phyloP scores from a whole-genome alignment of 768 basidiomycete species.

The Lentinus tigrinus region DNA sequence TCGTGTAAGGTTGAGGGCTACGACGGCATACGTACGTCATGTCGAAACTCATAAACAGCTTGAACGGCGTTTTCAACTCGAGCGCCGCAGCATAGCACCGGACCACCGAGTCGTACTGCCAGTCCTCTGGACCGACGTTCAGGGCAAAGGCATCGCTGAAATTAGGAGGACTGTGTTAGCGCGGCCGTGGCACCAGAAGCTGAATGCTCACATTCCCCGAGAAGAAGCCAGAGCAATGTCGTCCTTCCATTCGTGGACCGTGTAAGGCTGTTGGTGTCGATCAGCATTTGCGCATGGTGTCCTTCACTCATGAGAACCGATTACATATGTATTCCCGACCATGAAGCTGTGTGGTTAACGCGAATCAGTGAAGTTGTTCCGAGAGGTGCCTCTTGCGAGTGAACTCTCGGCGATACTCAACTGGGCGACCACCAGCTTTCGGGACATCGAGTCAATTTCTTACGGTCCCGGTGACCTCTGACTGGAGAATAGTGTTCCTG shows the following conservation, averaged over 20 bases:
- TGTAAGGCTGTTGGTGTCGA: slow-evolving; percentile 29
- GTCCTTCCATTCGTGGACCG: slow-evolving; percentile 29
- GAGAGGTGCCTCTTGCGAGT: background rate
- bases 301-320: background rate
- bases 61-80: slow-evolving; percentile 35
- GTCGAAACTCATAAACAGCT: slow-evolving; percentile 38
- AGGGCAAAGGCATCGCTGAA: slow-evolving; percentile 25
- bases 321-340: slow-evolving; percentile 37
- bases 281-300: background rate
- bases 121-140: slow-evolving; percentile 26
- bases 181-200: background rate
- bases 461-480: too few relatives aligned
- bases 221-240: slow-evolving; percentile 29
- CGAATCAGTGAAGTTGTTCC: background rate
- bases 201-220: slow-evolving; percentile 24
- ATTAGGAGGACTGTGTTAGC: background rate
- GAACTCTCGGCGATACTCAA: background rate
- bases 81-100: slow-evolving; percentile 50
- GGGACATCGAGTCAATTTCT: background rate
- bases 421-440: slow-evolving; percentile 17
- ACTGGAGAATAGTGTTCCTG: too few relatives aligned
- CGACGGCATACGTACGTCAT: slow-evolving; percentile 30
- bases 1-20: too few relatives aligned
- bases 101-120: slow-evolving; percentile 23
- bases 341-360: slow-evolving; percentile 27